Conservation (phyloP, 768 basidiomycete species). For the Pleurotus djamor region DNA sequence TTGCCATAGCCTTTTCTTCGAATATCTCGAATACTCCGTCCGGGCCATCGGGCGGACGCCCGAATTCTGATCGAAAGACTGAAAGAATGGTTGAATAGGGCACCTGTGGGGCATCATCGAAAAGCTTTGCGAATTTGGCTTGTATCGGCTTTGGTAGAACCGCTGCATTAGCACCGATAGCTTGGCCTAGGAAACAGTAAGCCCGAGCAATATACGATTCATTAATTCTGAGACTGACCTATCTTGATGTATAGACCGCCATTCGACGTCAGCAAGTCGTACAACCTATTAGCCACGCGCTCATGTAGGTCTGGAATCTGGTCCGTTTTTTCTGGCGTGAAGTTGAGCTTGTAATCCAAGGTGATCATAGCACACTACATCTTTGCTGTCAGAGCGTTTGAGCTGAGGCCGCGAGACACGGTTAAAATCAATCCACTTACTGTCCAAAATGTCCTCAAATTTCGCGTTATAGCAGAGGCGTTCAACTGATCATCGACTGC, state of each 20-base stretch:
- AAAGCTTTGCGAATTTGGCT: constrained; percentile 76
- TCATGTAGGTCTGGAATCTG: constrained; percentile 80
- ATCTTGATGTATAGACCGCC: constrained; percentile 88
- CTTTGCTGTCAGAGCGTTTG: not conserved
- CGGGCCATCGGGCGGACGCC: constrained; percentile 60
- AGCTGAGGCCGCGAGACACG: not conserved
- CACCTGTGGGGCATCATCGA: constrained; percentile 88
- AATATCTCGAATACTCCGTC: constrained; percentile 79
- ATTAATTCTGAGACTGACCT: constrained; percentile 28
- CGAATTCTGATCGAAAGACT: constrained; percentile 72
- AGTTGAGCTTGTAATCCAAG: constrained; percentile 87
- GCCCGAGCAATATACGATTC: too few species aligned
- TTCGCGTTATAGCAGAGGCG: constrained; percentile 54
- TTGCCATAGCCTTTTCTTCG: constrained; percentile 74
- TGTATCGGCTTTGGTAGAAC: constrained; percentile 83
- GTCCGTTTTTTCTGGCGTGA: constrained; percentile 67
- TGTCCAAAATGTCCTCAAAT: constrained; percentile 51
- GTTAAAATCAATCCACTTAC: constrained; percentile 23
- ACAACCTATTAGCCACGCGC: constrained; percentile 78
- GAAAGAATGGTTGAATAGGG: constrained; percentile 65
- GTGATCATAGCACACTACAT: constrained; percentile 66
- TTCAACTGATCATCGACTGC: constrained; percentile 50
- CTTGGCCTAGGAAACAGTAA: constrained; percentile 44
- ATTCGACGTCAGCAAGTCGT: constrained; percentile 75
- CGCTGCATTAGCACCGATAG: constrained; percentile 83